Percentiles rank a stretch among this genome's conserved stretches.
phyloP scores from a whole-genome alignment of 139 green algal genomes.

The Tetraselmis chui region DNA sequence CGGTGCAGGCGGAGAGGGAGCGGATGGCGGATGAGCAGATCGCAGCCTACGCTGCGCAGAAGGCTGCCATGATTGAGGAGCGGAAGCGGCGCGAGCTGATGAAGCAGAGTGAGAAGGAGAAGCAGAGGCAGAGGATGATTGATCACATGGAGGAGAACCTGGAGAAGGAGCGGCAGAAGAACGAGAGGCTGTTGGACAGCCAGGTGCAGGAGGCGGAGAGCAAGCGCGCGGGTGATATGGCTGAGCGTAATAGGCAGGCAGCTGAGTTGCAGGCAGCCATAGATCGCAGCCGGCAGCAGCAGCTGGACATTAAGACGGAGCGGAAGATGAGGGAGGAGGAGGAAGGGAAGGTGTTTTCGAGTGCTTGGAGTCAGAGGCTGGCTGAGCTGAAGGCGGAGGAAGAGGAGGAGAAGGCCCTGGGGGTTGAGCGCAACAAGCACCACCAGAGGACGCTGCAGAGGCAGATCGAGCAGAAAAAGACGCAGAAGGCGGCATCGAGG shows the following conservation, averaged over 20 bases:
- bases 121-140: slow-evolving; percentile 4
- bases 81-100: slow-evolving; percentile 8
- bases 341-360: slow-evolving; percentile 33
- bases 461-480: slow-evolving; percentile 33
- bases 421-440: slow-evolving; percentile 24
- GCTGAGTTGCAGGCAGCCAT: not conserved
- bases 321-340: slow-evolving; percentile 12
- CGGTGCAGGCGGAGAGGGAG: slow-evolving; percentile 1
- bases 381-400: slow-evolving; percentile 41
- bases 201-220: slow-evolving; percentile 2
- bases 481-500: not conserved
- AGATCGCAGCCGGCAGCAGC: slow-evolving; percentile 28
- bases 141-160: slow-evolving; percentile 7
- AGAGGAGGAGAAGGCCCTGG: slow-evolving; percentile 38
- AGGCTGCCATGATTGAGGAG: slow-evolving; percentile 5
- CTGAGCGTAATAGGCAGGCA: not conserved
- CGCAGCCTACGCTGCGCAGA: slow-evolving; percentile 8
- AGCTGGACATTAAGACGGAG: slow-evolving; percentile 31
- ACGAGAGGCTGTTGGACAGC: slow-evolving; percentile 3
- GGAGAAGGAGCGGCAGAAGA: slow-evolving; percentile 4
- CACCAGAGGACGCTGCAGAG: slow-evolving; percentile 39
- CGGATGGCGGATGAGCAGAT: not conserved
- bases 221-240: slow-evolving; percentile 1
- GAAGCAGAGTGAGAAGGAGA: slow-evolving; percentile 7
- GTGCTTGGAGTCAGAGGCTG: slow-evolving; percentile 36